Base-by-base conservation (phyloP, 257 asterid genomes). In the Scutellaria barbata region DNA sequence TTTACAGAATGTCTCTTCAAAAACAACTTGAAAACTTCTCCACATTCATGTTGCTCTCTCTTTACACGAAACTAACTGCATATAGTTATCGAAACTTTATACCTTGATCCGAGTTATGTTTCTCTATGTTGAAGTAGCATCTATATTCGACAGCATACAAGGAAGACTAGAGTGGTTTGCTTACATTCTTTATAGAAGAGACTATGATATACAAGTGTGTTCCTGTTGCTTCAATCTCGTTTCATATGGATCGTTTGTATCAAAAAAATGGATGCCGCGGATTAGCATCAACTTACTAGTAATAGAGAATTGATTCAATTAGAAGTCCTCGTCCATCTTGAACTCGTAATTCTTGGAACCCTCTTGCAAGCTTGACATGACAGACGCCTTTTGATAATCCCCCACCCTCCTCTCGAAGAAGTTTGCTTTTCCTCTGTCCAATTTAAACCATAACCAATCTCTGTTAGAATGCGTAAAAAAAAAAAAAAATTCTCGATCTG, bases 331-430 rank as follows among this genome's bases (percentile, higher is more conserved):
- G 6, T 88, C 91, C 78, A 73, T 69, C 53, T 79, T 88, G 90
- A 90, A 88, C 74, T 74, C 85, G 10, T 55, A 88, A 69, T 85
- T 85, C 75, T 84, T 82, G 50, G 79, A 71, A 51, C 83, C 79
- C 1, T 79, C 82, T 73, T 73, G 85, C 88, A 90, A 77, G 68
- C 81, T 88, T 47, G 93, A 82, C 92, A 90, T 90, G 58, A 88
- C 88, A 17, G 92, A 90, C 18, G 94, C 95, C 84, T 86, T 90
- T 75, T 90, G 94, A 76, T 88, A 90, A 30, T 88, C 90, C 9
- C 92, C 97, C 39, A 88, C 92, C 74, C 94, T 80, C 76, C 90
- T 82, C 83, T 87, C 94, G 39, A 86, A 88, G 81, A 90, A 88
- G 90, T 88, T 90, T 5, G 94, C 52, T 77, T 90, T 90, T 10